phyloP scores from a whole-genome alignment of 2,329 filamentous ascomycete species.

The Exophiala mesophila region DNA sequence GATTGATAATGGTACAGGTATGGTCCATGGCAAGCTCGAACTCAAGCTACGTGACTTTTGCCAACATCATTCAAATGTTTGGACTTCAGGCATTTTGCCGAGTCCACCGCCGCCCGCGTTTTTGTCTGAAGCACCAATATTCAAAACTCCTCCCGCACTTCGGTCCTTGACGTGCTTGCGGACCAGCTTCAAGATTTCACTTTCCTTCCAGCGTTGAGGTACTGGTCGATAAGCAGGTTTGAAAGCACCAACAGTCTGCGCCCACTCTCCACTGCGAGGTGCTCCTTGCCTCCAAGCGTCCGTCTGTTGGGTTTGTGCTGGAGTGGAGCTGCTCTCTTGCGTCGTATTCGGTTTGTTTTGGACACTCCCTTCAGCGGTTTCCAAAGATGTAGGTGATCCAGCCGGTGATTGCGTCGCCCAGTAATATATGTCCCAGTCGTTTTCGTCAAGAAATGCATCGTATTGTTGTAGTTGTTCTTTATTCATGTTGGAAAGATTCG shows the following conservation, averaged over 20 bases:
- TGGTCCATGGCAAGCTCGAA: no score
- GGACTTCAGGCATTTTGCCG: slow-evolving; percentile 46
- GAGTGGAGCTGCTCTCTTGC: slow-evolving; percentile 19
- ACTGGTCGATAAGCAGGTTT: slow-evolving; percentile 91
- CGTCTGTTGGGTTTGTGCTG: slow-evolving; percentile 37
- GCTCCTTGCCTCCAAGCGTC: slow-evolving; percentile 49
- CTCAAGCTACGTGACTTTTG: no score
- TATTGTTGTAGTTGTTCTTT: slow-evolving; percentile 71
- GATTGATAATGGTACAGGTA: no score
- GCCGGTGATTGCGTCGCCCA: slow-evolving; percentile 85
- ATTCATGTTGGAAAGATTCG: slow-evolving; percentile 70
- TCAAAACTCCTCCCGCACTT: slow-evolving; percentile 55
- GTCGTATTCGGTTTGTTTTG: slow-evolving; percentile 14
- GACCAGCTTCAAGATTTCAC: slow-evolving; percentile 70
- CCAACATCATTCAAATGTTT: slow-evolving; percentile 36
- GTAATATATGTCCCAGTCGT: slow-evolving; percentile 99
- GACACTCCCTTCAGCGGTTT: slow-evolving; percentile 50
- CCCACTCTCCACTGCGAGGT: slow-evolving; percentile 74
- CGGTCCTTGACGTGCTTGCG: slow-evolving; percentile 72
- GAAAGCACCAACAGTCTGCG: slow-evolving; percentile 90
- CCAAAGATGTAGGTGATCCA: slow-evolving; percentile 50
- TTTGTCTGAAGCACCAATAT: slow-evolving; percentile 24
- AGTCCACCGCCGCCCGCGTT: slow-evolving; percentile 32
- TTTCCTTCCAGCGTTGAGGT: slow-evolving; percentile 76
- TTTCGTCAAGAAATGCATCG: slow-evolving; percentile 92